Conservation (phyloP, 768 basidiomycete genomes). For the Auriscalpium orientale region DNA sequence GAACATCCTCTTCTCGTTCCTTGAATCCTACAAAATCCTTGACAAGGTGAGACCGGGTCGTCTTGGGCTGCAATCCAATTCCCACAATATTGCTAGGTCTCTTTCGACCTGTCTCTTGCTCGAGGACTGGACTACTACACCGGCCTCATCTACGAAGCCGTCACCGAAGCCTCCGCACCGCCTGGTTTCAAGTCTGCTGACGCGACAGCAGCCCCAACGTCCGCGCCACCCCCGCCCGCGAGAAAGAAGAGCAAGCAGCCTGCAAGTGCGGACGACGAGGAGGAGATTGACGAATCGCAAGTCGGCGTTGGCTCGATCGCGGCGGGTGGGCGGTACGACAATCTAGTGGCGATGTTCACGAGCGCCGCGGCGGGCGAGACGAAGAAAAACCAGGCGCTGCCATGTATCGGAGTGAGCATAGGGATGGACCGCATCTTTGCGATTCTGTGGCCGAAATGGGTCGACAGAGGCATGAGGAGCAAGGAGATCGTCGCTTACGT, state of each 20-base stretch:
- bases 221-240: slow-evolving; percentile 25
- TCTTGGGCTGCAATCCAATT: not conserved
- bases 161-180: slow-evolving; percentile 89
- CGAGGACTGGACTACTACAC: slow-evolving; percentile 98
- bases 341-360: slow-evolving; percentile 89
- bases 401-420: slow-evolving; percentile 89
- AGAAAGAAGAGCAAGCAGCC: slow-evolving; percentile 38
- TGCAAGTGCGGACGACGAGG: slow-evolving; percentile 48
- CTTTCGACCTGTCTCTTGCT: slow-evolving; percentile 95
- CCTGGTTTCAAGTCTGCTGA: slow-evolving; percentile 63
- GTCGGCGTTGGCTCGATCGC: slow-evolving; percentile 99
- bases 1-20: slow-evolving; percentile 73
- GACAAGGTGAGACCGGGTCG: slow-evolving; percentile 53
- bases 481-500: slow-evolving; percentile 95
- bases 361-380: slow-evolving; percentile 69
- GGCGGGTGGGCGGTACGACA: slow-evolving; percentile 96
- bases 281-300: slow-evolving; percentile 86
- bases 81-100: slow-evolving; percentile 47
- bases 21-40: slow-evolving; percentile 71
- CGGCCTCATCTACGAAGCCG: slow-evolving; percentile 95
- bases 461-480: slow-evolving; percentile 67
- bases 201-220: slow-evolving; percentile 23
- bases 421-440: slow-evolving; percentile 93
- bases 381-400: slow-evolving; percentile 60
- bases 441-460: slow-evolving; percentile 82